These are phyloP conservation scores for Penicillium argentinense DNA, from an alignment of 495 filamentous ascomycete genomes.

Conservation along the genomic window DNA sequence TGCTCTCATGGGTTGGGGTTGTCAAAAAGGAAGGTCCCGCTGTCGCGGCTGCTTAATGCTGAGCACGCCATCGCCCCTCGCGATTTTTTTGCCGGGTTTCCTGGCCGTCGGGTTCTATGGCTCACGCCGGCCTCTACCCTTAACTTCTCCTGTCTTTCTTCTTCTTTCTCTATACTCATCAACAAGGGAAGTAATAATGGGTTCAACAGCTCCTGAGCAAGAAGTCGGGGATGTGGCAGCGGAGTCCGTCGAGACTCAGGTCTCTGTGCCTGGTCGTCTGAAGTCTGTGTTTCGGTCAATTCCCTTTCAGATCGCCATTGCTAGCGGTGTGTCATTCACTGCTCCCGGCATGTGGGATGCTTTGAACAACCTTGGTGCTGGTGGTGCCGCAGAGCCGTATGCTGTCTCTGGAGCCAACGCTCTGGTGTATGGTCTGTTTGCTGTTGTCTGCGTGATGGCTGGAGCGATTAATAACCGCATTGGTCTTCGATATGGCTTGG, in stretches of 20 bases:
- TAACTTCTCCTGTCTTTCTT: background rate
- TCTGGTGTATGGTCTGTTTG: constrained; percentile 32
- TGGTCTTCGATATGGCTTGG: constrained; percentile 58
- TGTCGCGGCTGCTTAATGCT: background rate
- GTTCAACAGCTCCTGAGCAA: background rate
- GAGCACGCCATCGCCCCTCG: constrained; percentile 1
- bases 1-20: background rate
- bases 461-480: constrained; percentile 49
- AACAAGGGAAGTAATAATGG: background rate
- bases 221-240: background rate
- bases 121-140: background rate
- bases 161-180: background rate
- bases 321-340: constrained; percentile 34
- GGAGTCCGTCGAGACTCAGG: background rate
- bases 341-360: constrained; percentile 40
- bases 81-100: background rate
- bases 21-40: constrained; percentile 2
- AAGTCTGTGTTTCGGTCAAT: constrained; percentile 17
- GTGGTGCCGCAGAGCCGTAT: constrained; percentile 34
- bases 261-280: background rate
- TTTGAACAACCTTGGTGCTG: constrained; percentile 33
- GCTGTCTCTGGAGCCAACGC: constrained; percentile 35
- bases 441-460: constrained; percentile 31
- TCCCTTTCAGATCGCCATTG: constrained; percentile 35
- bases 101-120: background rate